A percentile compares a stretch with the other conserved stretches of the same genome.
phyloP scores from a whole-genome alignment of 495 filamentous ascomycete genomes.

The Penicillium angulare region DNA sequence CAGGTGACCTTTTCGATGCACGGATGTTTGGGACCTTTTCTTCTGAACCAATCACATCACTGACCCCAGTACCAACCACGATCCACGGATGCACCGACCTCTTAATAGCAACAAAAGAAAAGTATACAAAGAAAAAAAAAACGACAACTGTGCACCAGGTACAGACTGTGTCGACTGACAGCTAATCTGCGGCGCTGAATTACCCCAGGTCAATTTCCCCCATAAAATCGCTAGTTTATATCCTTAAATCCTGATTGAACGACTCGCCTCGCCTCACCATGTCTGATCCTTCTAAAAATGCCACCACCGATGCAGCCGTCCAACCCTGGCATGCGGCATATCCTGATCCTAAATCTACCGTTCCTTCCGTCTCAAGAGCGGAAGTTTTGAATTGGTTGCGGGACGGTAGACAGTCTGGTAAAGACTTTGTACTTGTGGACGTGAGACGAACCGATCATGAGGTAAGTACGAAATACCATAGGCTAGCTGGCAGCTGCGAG shows the following conservation, averaged over 20 bases:
- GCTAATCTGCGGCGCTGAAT: too few species aligned
- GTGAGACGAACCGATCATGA: slow-evolving; percentile 61
- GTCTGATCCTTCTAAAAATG: neutral
- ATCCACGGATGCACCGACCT: neutral
- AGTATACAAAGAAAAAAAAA: too few species aligned
- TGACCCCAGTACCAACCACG: too few species aligned
- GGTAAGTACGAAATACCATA: slow-evolving; percentile 32
- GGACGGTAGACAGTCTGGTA: slow-evolving; percentile 35
- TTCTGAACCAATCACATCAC: neutral
- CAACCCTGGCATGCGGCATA: slow-evolving; percentile 47
- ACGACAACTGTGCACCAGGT: too few species aligned
- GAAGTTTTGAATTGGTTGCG: slow-evolving; percentile 40
- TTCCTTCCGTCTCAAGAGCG: slow-evolving; percentile 33
- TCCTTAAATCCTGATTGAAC: too few species aligned
- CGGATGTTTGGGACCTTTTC: neutral
- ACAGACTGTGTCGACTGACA: too few species aligned
- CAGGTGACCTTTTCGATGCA: neutral
- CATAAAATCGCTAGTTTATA: too few species aligned
- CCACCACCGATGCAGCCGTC: neutral
- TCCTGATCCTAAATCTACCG: slow-evolving; percentile 32
- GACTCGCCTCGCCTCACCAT: too few species aligned
- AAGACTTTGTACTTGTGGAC: slow-evolving; percentile 62
- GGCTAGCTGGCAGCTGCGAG: neutral
- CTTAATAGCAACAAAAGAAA: neutral
- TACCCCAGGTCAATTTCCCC: too few species aligned